phyloP scores from a whole-genome alignment of 257 asterid genomes.

The Salvia miltiorrhiza region DNA sequence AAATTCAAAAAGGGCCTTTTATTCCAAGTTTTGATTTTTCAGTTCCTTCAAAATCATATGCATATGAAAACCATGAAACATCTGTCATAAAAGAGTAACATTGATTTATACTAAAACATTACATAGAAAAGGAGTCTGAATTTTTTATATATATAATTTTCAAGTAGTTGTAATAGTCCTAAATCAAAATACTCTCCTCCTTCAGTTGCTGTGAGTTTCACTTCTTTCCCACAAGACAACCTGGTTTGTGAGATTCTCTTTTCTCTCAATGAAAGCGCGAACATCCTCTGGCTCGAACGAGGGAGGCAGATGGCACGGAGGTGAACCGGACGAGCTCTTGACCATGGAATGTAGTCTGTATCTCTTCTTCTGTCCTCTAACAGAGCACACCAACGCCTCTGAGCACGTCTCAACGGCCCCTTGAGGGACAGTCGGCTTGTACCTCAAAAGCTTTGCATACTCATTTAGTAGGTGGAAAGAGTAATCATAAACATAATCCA shows the following conservation, averaged over 20 bases:
- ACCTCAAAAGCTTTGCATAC: conserved; percentile 70
- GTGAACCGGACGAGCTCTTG: conserved; percentile 38
- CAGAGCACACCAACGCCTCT: conserved; percentile 56
- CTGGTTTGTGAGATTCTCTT: conserved; percentile 39
- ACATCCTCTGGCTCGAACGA: conserved; percentile 30
- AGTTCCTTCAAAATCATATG: neutral
- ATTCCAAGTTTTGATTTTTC: neutral
- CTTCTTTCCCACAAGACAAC: conserved; percentile 37
- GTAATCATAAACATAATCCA: conserved; percentile 75
- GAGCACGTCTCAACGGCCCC: conserved; percentile 66
- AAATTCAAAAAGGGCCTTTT: too few relatives aligned
- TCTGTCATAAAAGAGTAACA: neutral
- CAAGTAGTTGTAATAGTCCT: neutral
- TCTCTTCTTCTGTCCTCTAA: conserved; percentile 53
- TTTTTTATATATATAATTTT: too few relatives aligned
- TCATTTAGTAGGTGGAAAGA: conserved; percentile 64
- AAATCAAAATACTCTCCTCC: neutral
- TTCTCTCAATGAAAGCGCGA: conserved; percentile 34
- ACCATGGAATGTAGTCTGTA: conserved; percentile 53
- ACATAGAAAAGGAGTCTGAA: neutral
- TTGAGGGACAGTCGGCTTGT: conserved; percentile 57
- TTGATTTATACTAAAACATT: too few relatives aligned
- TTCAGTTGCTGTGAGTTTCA: neutral
- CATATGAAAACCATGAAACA: neutral
- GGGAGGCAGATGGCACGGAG: conserved; percentile 55